A percentile compares a stretch with the other conserved stretches of the same genome.
Conservation (phyloP, 2,329 filamentous ascomycete species). For the Ophiostoma angusticollis region DNA sequence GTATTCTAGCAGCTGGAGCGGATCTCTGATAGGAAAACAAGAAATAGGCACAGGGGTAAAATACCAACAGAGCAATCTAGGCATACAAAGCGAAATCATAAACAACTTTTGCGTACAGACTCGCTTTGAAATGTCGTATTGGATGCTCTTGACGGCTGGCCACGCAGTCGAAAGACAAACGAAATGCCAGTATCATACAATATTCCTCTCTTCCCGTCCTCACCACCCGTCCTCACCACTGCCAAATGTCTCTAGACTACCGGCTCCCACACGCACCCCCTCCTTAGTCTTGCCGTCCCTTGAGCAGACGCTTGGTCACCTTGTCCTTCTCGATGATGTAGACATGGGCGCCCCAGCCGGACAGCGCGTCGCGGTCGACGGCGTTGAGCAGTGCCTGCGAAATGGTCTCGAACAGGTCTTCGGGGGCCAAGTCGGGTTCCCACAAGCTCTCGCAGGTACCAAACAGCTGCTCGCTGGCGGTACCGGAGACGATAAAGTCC, state of each 20-base stretch:
- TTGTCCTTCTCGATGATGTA: constrained; percentile 99
- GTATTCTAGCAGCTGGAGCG: no score
- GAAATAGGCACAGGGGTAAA: no score
- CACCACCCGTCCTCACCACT: not conserved
- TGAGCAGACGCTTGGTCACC: constrained; percentile 96
- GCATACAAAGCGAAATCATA: no score
- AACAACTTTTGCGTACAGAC: no score
- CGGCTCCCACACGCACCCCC: not conserved
- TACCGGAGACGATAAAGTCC: constrained; percentile 97
- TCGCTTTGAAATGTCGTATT: no score
- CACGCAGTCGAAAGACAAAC: no score
- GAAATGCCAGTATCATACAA: not conserved
- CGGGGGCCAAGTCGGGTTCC: constrained; percentile 90
- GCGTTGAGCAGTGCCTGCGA: constrained; percentile 92
- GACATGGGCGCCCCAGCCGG: constrained; percentile 95
- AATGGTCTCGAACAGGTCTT: constrained; percentile 96
- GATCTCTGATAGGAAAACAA: no score
- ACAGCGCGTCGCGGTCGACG: constrained; percentile 90
- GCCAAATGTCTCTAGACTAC: no score
- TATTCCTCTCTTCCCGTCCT: not conserved
- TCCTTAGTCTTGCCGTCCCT: constrained; percentile 82
- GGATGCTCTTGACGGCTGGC: no score
- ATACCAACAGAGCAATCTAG: no score
- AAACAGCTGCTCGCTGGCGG: constrained; percentile 93
- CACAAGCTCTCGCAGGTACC: constrained; percentile 96